Evolutionary conservation across 2,329 filamentous ascomycete genomes (phyloP), one percentile per base, ranked within the genome.

Genomic region (Sporothrix dimorphospora): DNA sequence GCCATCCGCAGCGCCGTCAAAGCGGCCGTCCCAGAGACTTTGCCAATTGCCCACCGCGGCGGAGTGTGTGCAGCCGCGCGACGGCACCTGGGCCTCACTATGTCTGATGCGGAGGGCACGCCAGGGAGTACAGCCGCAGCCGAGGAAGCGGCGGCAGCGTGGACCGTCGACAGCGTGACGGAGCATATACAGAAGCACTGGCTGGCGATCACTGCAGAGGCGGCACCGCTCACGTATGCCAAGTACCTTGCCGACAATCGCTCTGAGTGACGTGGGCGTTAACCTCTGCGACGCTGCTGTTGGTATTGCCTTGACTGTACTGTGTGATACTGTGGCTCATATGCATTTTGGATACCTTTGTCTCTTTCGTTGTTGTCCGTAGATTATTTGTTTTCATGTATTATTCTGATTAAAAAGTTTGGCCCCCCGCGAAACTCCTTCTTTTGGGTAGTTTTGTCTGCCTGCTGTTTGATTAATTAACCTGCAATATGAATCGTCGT

Each of bases 61-160:
- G 77, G 75, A 12, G 76, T 82, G 51, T 74, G 82, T 42, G 82
- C 81, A 49, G 84, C 83, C 0, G 75, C 90, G 55, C 86, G 83
- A 76, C 82, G 79, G 72, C 59, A 57, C 4, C 67, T 75, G 19
- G 67, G 66, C 6, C 12, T 74, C 14, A 30, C 45, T 4, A 49
- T 24, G 45, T 21, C 7, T 21, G 63, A 24, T 1, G n/a, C 40
- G 1, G 45, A 16, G 14, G 34, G 16, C 14, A 45, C 11, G 19
- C 19, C 6, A 0, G 49, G 9, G 9, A 38, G 3, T 6, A 24
- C 6, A 19, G 42, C 8, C n/a, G 49, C 9, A 9, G 61, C 55
- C 11, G 30, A 34, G 21, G 69, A 40, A 3, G 12, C 72, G 73
- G 1, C 74, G 84, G 21, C 79, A 76, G 61, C n/a, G n/a, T 87